Evolutionary conservation across 805 yeast species (phyloP), one percentile per base, ranked within the genome.

Genomic region (Suhomyces prunicola): DNA sequence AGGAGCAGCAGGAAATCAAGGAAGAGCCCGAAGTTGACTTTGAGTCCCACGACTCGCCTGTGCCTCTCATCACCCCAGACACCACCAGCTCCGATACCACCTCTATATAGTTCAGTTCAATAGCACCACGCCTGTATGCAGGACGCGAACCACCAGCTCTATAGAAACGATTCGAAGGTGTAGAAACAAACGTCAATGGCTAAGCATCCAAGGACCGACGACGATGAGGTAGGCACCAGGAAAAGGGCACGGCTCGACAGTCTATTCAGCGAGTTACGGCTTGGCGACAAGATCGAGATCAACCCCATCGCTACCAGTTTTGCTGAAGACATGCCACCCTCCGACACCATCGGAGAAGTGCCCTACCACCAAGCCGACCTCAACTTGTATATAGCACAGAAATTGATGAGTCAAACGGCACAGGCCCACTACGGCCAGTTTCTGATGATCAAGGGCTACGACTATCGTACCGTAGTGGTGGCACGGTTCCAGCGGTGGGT

Each of bases 401-500:
- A 61, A 51, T 54, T 72, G 33, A 54, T 57, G 17, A 57, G 58
- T 42, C 68, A 63, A 44, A 67, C 61, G 59, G 58, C 61, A 40
- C 45, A 54, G 22, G 56, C 61, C 10, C 50, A 63, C n/a, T 44
- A 51, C 22, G 56, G 59, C 7, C 60, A 62, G 23, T 45, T 59
- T 23, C 57, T 60, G 44, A 44, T 74, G 15, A 57, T 71, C 19
- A 57, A 46, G 24, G 67, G 70, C 62, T 64, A 62, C 50, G 64
- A 61, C 51, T 64, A 62, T n/a, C 48, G 57, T n/a, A 51, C 60
- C 9, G 22, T 74, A 19, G 50, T 74, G 13, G 54, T 60, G 2
- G 59, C 57, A 27, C 64, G 60, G 39, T 73, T 72, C 54, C 74
- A 73, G 52, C 39, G 49, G 44, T 75, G 79, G 79, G 60, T 66